Evolutionary conservation across 1,284 basidiomycete species (phyloP).

Genomic region (Fomitopsis palustris): DNA sequence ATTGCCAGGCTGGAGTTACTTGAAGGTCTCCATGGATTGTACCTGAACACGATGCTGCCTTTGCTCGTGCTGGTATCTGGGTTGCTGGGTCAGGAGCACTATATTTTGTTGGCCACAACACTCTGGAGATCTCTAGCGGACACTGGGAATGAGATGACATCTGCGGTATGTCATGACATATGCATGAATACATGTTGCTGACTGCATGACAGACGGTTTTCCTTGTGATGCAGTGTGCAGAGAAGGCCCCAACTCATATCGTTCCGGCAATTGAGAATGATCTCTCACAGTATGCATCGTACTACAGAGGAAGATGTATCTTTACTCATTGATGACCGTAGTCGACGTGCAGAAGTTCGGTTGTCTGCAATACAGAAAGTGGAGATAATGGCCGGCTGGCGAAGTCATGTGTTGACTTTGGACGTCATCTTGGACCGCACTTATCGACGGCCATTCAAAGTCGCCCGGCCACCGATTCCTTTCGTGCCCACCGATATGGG

Average conservation of each 20-base stretch:
- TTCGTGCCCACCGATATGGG: conserved; percentile 74
- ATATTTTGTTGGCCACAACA: conserved; percentile 42
- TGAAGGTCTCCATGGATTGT: conserved; percentile 40
- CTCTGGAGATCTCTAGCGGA: conserved; percentile 57
- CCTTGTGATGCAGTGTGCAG: conserved; percentile 68
- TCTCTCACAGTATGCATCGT: conserved; percentile 43
- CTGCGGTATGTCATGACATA: conserved; percentile 43
- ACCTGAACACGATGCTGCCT: conserved; percentile 45
- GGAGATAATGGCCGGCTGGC: conserved; percentile 54
- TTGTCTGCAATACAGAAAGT: conserved; percentile 50
- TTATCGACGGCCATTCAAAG: conserved; percentile 61
- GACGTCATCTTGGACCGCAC: conserved; percentile 54
- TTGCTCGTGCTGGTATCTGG: conserved; percentile 60
- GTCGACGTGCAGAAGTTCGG: conserved; percentile 37
- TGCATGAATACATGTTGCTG: background rate
- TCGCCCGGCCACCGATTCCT: conserved; percentile 57
- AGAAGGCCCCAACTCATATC: conserved; percentile 50
- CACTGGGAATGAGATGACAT: conserved; percentile 38
- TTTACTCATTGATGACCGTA: background rate
- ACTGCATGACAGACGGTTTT: conserved; percentile 49
- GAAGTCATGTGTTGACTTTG: conserved; percentile 62
- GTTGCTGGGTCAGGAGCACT: conserved; percentile 46
- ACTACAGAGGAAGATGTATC: background rate
- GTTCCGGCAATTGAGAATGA: conserved; percentile 50
- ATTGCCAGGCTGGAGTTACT: conserved; percentile 37